A percentile compares a stretch with the other conserved stretches of the same genome.
Conservation (phyloP, 441 rosid species). For the Aleurites moluccanus region DNA sequence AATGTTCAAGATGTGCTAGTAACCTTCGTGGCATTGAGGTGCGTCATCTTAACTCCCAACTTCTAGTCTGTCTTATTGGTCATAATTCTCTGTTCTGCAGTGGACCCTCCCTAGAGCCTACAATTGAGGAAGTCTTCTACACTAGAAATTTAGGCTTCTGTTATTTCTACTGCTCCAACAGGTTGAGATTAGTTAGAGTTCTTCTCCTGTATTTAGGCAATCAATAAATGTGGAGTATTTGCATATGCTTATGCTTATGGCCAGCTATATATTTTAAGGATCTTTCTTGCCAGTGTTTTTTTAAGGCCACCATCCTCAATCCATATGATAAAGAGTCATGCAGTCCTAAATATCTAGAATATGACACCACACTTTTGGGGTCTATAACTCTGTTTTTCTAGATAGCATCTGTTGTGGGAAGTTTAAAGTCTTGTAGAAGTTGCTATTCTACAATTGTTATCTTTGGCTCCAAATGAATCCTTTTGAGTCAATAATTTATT, state of each 20-base stretch:
- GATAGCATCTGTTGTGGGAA: neutral
- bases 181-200: neutral
- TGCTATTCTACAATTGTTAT: too few species aligned
- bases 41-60: slow-evolving; percentile 33
- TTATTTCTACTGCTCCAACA: neutral
- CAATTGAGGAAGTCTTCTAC: neutral
- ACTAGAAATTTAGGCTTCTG: neutral
- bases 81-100: neutral
- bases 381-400: neutral
- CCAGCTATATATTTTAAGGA: neutral
- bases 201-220: neutral
- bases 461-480: neutral
- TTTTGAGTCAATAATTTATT: too few species aligned
- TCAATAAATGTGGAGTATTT: neutral
- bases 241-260: neutral
- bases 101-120: too few species aligned
- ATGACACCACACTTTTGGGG: neutral
- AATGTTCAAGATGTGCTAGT: slow-evolving; percentile 66
- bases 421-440: neutral
- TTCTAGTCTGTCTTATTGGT: slow-evolving; percentile 8
- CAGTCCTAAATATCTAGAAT: neutral
- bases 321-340: neutral
- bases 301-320: neutral
- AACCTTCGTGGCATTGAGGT: slow-evolving; percentile 80
- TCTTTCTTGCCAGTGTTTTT: neutral